A percentile compares a stretch with the other conserved stretches of the same genome.
phyloP scores from a whole-genome alignment of 768 basidiomycete genomes.

The Fomitopsis serialis region DNA sequence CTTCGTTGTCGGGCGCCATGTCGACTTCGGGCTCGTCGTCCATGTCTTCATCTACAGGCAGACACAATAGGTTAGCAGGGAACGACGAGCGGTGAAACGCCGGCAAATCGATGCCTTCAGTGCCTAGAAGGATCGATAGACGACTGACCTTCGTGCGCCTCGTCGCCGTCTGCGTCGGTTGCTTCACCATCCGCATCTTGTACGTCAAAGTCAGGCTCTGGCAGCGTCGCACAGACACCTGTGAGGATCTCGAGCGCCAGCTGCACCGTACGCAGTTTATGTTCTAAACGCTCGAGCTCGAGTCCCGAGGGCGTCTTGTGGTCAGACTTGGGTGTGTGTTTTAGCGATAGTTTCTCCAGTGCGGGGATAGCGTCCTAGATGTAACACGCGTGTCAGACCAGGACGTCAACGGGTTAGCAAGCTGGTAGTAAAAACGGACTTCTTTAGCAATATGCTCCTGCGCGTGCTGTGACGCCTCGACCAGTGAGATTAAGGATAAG shows the following conservation, averaged over 20 bases:
- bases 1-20: conserved; percentile 20
- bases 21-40: conserved; percentile 24
- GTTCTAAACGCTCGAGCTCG: conserved; percentile 71
- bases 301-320: conserved; percentile 65
- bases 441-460: conserved; percentile 47
- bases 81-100: conserved; percentile 15
- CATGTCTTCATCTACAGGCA: conserved; percentile 31
- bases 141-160: conserved; percentile 30
- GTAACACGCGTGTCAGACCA: too few relatives aligned
- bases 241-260: conserved; percentile 87
- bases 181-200: conserved; percentile 26
- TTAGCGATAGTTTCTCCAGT: conserved; percentile 53
- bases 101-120: conserved; percentile 24
- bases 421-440: conserved; percentile 29
- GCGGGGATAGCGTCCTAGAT: conserved; percentile 42
- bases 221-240: conserved; percentile 80
- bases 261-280: conserved; percentile 64
- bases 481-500: conserved; percentile 53
- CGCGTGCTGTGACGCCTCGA: conserved; percentile 42
- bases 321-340: conserved; percentile 69
- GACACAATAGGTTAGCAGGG: conserved; percentile 11
- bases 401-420: neutral
- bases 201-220: conserved; percentile 52
- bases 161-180: conserved; percentile 31
- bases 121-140: neutral